A percentile compares a stretch with the other conserved stretches of the same genome.
These are phyloP conservation scores for Albifimbria verrucaria DNA, from an alignment of 2,329 filamentous ascomycete species.

Conservation along the genomic window DNA sequence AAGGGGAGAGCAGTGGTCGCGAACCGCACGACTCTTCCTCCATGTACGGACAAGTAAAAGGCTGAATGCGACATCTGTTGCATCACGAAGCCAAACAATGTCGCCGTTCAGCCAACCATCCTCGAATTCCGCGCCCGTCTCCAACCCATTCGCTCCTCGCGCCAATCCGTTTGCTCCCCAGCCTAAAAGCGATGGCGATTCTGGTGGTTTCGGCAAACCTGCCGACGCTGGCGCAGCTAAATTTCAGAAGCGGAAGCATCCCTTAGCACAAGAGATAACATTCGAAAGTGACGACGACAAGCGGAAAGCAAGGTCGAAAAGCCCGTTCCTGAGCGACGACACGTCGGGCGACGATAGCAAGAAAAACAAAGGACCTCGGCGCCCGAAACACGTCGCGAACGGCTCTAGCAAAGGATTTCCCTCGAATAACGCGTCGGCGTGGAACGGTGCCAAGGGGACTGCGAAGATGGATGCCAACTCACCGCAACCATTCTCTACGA, in stretches of 20 bases:
- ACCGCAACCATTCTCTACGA: constrained; percentile 13
- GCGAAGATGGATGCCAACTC: not conserved
- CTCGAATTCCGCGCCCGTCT: constrained; percentile 29
- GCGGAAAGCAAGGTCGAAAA: not conserved
- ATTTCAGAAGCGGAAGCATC: constrained; percentile 7
- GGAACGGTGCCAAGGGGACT: not conserved
- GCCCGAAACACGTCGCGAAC: constrained; percentile 11
- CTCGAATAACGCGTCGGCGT: not conserved
- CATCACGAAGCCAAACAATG: constrained; percentile 38
- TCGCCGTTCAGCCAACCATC: constrained; percentile 32
- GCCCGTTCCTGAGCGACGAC: not conserved
- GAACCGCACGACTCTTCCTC: constrained; percentile 16
- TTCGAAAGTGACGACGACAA: not conserved
- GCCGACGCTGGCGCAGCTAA: constrained; percentile 7
- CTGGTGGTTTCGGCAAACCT: constrained; percentile 3
- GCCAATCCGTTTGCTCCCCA: constrained; percentile 26
- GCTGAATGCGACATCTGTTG: constrained; percentile 38
- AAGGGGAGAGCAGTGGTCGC: constrained; percentile 8
- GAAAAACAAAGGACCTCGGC: constrained; percentile 18
- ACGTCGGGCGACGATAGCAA: constrained; percentile 14
- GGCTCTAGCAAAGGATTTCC: constrained; percentile 10
- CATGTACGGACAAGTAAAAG: constrained; percentile 29
- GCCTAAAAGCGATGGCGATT: constrained; percentile 19
- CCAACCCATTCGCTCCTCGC: constrained; percentile 32
- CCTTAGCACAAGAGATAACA: not conserved